These are phyloP conservation scores for Phaeotremella fagi DNA, from an alignment of 768 basidiomycete genomes.

Conservation along the genomic window DNA sequence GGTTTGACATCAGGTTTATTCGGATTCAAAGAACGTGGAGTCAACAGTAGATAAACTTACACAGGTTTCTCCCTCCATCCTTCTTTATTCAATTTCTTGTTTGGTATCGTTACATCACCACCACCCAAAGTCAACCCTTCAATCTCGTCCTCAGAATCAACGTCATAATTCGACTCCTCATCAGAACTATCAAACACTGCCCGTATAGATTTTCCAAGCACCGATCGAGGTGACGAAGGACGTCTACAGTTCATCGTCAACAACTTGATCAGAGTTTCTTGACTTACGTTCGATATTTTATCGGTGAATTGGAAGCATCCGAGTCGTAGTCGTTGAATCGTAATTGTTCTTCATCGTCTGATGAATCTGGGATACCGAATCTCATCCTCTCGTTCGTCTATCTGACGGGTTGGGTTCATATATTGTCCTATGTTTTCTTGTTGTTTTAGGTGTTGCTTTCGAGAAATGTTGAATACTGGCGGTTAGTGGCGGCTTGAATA, in stretches of 20 bases:
- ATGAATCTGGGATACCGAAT: constrained; percentile 22
- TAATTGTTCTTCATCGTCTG: constrained; percentile 11
- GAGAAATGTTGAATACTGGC: too few relatives aligned
- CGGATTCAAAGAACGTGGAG: too few relatives aligned
- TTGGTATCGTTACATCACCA: too few relatives aligned
- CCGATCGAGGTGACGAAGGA: constrained; percentile 5
- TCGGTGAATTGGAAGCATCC: neutral
- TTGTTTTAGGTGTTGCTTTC: too few relatives aligned
- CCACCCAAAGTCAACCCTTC: constrained; percentile 16
- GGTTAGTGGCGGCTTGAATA: too few relatives aligned
- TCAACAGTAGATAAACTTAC: neutral
- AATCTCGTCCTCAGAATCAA: constrained; percentile 34
- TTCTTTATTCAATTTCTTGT: constrained; percentile 10
- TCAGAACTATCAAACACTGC: constrained; percentile 12
- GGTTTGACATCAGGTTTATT: too few relatives aligned
- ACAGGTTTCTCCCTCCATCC: neutral
- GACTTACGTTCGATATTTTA: neutral
- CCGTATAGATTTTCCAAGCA: constrained; percentile 6
- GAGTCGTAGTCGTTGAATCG: too few relatives aligned
- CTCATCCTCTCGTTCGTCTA: too few relatives aligned
- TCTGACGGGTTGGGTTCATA: too few relatives aligned
- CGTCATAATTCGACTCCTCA: constrained; percentile 7
- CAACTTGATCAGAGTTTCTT: neutral
- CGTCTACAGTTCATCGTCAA: constrained; percentile 6
- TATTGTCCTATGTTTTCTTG: too few relatives aligned